Conservation (phyloP, 2,329 filamentous ascomycete species). For the Calonectria ilicicola region DNA sequence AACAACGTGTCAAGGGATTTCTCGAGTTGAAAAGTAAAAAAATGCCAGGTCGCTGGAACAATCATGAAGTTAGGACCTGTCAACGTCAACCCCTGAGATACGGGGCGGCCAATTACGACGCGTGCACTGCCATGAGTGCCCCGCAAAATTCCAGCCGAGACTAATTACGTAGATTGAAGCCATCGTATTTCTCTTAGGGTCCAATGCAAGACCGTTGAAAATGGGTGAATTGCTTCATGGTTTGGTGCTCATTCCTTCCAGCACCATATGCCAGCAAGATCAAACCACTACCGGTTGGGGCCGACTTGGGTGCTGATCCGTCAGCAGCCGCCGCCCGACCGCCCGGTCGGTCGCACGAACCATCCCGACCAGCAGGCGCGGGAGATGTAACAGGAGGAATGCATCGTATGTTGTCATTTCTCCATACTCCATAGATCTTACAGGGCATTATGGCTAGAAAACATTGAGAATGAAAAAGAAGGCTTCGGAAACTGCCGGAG, state of each 20-base stretch:
- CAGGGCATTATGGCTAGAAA: background rate
- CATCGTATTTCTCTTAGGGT: background rate
- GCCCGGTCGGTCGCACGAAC: background rate
- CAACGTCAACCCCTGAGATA: slow-evolving; percentile 10
- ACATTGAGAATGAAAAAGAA: background rate
- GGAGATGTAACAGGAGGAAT: background rate
- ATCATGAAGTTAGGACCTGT: slow-evolving; percentile 1
- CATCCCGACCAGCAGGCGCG: background rate
- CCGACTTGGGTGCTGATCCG: background rate
- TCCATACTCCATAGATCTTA: no score
- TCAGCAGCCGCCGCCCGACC: background rate
- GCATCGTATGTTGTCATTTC: background rate
- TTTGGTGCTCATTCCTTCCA: background rate
- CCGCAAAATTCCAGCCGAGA: slow-evolving; percentile 5
- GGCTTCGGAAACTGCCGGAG: background rate
- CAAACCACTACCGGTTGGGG: background rate
- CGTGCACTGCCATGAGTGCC: background rate
- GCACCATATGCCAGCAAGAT: background rate
- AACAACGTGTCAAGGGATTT: background rate
- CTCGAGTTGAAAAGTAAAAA: background rate
- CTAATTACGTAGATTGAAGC: slow-evolving; percentile 8
- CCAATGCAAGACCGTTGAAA: background rate
- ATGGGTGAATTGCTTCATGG: background rate
- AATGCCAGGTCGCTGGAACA: slow-evolving; percentile 3
- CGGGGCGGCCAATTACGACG: slow-evolving; percentile 14